phyloP scores from a whole-genome alignment of 495 filamentous ascomycete genomes.

The Aspergillus affinis region DNA sequence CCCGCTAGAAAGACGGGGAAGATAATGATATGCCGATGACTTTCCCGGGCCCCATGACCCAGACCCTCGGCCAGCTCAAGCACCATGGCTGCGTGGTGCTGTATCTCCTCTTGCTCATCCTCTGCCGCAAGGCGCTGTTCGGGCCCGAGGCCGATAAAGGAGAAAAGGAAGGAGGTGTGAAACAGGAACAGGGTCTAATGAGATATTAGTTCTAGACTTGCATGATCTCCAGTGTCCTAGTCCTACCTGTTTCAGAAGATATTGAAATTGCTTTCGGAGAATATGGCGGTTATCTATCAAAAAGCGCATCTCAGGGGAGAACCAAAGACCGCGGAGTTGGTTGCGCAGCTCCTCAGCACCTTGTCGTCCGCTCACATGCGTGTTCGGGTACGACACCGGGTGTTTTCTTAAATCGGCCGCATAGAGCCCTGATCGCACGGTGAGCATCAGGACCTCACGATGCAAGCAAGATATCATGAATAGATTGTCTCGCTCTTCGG shows the following conservation, averaged over 20 bases:
- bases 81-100: conserved; percentile 44
- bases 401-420: conserved; percentile 36
- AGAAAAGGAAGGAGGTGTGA: conserved; percentile 51
- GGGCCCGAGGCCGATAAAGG: conserved; percentile 51
- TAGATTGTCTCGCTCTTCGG: conserved; percentile 38
- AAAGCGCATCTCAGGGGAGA: conserved; percentile 33
- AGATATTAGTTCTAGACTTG: too few species aligned
- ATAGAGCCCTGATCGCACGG: conserved; percentile 43
- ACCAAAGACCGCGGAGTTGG: conserved; percentile 44
- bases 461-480: conserved; percentile 45
- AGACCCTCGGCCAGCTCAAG: conserved; percentile 40
- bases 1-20: conserved; percentile 61
- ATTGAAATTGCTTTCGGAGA: conserved; percentile 40
- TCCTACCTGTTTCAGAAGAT: conserved; percentile 52
- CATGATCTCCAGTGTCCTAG: too few species aligned
- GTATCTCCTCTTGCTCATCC: conserved; percentile 38
- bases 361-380: conserved; percentile 21
- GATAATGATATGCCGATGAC: conserved; percentile 47
- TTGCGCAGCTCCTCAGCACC: conserved; percentile 35
- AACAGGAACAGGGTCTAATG: conserved; percentile 48
- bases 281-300: conserved; percentile 36
- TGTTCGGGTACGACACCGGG: conserved; percentile 17
- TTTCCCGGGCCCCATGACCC: conserved; percentile 26
- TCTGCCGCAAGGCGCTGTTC: conserved; percentile 40
- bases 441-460: conserved; percentile 40